phyloP scores from a whole-genome alignment of 768 basidiomycete genomes.

The Jaapia argillacea region DNA sequence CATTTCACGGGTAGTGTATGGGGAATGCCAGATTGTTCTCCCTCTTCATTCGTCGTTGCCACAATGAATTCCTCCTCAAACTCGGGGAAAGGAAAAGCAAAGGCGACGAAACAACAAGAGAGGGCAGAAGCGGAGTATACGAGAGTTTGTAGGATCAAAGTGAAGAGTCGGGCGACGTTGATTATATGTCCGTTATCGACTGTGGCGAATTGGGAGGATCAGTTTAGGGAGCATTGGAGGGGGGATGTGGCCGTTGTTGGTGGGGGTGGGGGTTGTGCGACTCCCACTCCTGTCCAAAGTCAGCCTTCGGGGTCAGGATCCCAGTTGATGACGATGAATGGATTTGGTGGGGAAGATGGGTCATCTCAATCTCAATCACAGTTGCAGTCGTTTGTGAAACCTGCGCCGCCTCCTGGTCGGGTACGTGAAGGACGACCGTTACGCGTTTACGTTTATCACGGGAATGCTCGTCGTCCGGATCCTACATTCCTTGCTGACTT shows the following conservation, averaged over 20 bases:
- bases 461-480: slow-evolving; percentile 78
- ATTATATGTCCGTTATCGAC: slow-evolving; percentile 96
- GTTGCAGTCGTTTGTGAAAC: too few species aligned
- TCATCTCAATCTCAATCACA: neutral
- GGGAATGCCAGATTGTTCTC: slow-evolving; percentile 59
- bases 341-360: neutral
- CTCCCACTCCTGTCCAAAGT: slow-evolving; percentile 10
- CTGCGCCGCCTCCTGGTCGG: slow-evolving; percentile 22
- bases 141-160: slow-evolving; percentile 69
- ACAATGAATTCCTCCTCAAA: slow-evolving; percentile 19
- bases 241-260: slow-evolving; percentile 80
- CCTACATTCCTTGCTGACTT: slow-evolving; percentile 85
- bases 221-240: slow-evolving; percentile 95
- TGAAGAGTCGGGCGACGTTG: slow-evolving; percentile 82
- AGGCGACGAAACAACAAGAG: slow-evolving; percentile 56
- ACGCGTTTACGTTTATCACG: slow-evolving; percentile 95
- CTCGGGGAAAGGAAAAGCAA: slow-evolving; percentile 48
- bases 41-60: too few species aligned
- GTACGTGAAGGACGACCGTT: slow-evolving; percentile 40
- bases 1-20: slow-evolving; percentile 78
- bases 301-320: slow-evolving; percentile 21
- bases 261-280: slow-evolving; percentile 42
- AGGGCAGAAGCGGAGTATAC: slow-evolving; percentile 62
- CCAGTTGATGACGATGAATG: neutral
- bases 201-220: slow-evolving; percentile 98